Evolutionary conservation across 305 asterid species (phyloP).

Genomic region (Solanum hybrid): DNA sequence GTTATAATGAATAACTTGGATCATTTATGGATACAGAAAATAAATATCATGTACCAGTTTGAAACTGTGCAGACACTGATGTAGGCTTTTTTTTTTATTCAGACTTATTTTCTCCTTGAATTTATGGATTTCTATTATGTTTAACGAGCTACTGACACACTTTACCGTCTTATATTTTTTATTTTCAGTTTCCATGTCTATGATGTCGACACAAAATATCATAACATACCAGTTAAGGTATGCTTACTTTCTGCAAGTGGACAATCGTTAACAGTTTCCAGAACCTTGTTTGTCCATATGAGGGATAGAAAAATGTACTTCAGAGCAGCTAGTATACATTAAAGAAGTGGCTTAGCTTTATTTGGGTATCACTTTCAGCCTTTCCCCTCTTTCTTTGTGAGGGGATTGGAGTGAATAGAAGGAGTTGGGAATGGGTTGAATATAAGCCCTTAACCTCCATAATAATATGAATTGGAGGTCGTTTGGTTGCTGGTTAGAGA

Average conservation of each 20-base stretch:
- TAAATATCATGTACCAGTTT: slow-evolving; percentile 58
- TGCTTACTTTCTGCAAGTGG: neutral
- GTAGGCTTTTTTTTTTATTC: slow-evolving; percentile 24
- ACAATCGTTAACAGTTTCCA: neutral
- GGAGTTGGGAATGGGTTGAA: neutral
- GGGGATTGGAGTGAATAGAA: neutral
- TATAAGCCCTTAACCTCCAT: neutral
- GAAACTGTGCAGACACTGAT: slow-evolving; percentile 64
- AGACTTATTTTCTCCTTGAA: neutral
- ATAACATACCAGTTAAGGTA: slow-evolving; percentile 66
- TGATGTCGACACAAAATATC: slow-evolving; percentile 64
- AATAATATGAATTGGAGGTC: neutral
- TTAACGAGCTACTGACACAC: neutral
- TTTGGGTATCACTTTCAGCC: neutral
- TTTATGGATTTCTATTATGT: neutral
- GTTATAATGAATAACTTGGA: slow-evolving; percentile 68
- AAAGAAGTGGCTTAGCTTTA: neutral
- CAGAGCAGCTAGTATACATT: neutral
- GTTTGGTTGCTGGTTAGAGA: neutral
- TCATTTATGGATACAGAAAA: slow-evolving; percentile 70
- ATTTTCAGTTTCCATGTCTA: slow-evolving; percentile 64
- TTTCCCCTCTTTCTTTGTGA: neutral
- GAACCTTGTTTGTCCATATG: neutral
- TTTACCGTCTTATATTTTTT: neutral
- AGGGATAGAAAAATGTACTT: neutral